Evolutionary conservation across 2,329 filamentous ascomycete species (phyloP), one percentile per base, ranked within the genome.

Genomic region (Colletotrichum simmondsii): DNA sequence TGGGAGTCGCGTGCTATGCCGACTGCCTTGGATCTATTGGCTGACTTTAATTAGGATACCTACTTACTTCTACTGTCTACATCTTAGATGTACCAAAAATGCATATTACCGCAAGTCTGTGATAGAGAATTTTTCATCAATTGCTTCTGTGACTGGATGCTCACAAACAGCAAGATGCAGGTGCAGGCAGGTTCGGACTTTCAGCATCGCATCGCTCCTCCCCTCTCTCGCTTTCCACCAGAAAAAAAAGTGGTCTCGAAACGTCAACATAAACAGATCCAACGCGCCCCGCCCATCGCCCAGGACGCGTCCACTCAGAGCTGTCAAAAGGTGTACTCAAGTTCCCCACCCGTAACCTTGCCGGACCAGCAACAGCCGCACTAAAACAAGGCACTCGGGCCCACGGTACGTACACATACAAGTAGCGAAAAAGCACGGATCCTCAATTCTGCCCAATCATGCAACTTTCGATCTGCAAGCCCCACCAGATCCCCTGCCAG

Each of bases 91-190:
- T 46, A n/a, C 42, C 42, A 16, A 6, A 5, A 5, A 42, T 19
- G 16, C 19, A 22, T 49, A 19, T 49, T 49, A 49, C 42, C 42
- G 42, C 42, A 49, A 49, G 42, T 49, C 32, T 16, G 53, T 19
- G 26, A 42, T 53, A 54, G 60, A 68, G 42, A 49, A 49, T 32
- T 71, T 73, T 73, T 71, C 46, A 42, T 2, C 56, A 28, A 16
- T 26, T 30, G 28, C 66, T 22, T 22, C 26, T 60, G 42, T 69
- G 53, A 64, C 65, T 69, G 70, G 59, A 46, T 71, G 60, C 46
- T 24, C 32, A 56, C 14, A 49, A 42, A 42, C 37, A 19, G 37
- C 14, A 42, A 54, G 59, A 24, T 72, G 69, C 69, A 68, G 65
- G 26, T 32, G 68, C 54, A 70, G 61, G 53, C 19, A 46, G 61